Percentiles rank a stretch among this genome's conserved stretches.
phyloP scores from a whole-genome alignment of 176 grass and related monocot species.

The Triticum monococcum region DNA sequence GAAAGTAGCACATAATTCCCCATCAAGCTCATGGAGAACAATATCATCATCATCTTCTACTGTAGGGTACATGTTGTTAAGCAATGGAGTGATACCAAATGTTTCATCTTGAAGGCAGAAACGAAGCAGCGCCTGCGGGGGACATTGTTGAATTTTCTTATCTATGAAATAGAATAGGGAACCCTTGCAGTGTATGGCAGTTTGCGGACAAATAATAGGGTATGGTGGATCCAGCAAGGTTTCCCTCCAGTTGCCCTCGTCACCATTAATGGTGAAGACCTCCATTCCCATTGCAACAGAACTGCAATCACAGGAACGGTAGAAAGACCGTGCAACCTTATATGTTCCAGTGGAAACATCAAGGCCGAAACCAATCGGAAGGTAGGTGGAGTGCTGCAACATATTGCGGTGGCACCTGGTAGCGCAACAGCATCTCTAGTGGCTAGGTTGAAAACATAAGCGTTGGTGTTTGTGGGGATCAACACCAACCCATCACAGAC shows the following conservation, averaged over 20 bases:
- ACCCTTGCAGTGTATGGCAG: not conserved
- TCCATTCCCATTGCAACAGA: constrained; percentile 13
- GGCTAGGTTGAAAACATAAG: constrained; percentile 18
- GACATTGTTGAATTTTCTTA: not conserved
- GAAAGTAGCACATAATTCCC: not conserved
- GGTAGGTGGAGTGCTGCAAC: not conserved
- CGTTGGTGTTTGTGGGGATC: not conserved
- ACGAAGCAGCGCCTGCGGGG: not conserved
- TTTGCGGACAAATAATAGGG: not conserved
- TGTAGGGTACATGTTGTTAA: not conserved
- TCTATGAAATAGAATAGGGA: not conserved
- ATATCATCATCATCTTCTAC: not conserved
- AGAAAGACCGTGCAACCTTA: constrained; percentile 16
- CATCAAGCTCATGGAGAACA: not conserved
- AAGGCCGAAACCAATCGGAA: not conserved
- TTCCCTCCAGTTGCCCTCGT: not conserved
- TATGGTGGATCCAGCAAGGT: not conserved
- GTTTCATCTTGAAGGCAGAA: constrained; percentile 25
- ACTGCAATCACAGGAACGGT: not conserved
- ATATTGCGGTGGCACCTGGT: not conserved
- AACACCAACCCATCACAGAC: constrained; percentile 11
- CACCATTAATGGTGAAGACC: constrained; percentile 23
- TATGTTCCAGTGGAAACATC: not conserved
- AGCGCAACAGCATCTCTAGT: not conserved
- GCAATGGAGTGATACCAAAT: not conserved